Evolutionary conservation across 805 yeast species (phyloP).

Genomic region (Starmerella bacillaris): DNA sequence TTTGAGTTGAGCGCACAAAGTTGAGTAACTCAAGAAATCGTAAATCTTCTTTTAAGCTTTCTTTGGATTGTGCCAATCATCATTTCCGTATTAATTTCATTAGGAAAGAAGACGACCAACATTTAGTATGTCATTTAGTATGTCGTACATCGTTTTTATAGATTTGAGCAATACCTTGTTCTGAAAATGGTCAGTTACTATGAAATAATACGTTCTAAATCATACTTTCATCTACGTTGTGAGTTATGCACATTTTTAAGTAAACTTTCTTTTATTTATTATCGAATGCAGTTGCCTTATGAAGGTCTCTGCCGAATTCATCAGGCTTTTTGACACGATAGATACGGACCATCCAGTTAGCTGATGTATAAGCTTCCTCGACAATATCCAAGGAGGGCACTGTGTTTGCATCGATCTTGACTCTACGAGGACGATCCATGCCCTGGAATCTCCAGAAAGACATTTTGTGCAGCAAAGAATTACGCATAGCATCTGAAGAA

Average conservation of each 20-base stretch:
- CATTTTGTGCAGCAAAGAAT: constrained; percentile 88
- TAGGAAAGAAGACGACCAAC: no score
- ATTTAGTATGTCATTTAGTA: no score
- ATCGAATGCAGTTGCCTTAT: constrained; percentile 8
- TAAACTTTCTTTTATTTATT: constrained; percentile 1
- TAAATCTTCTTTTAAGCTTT: no score
- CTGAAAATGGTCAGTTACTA: no score
- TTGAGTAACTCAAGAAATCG: no score
- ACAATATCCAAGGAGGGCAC: constrained; percentile 48
- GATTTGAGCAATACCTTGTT: no score
- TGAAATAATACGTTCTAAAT: no score
- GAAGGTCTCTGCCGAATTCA: constrained; percentile 55
- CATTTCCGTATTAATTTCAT: no score
- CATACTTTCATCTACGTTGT: constrained; percentile 19
- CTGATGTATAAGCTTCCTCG: constrained; percentile 88
- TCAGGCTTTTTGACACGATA: constrained; percentile 83
- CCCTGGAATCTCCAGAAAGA: constrained; percentile 69
- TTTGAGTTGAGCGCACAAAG: no score
- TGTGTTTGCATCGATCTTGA: constrained; percentile 36
- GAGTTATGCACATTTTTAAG: neutral
- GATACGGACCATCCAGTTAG: constrained; percentile 91
- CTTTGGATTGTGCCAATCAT: no score
- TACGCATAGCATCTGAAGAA: constrained; percentile 72
- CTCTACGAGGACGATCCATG: constrained; percentile 73
- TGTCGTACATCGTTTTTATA: no score